Evolutionary conservation across 2,329 filamentous ascomycete species (phyloP), one percentile per base, ranked within the genome.

Genomic region (Ceratocystis lukuohia): DNA sequence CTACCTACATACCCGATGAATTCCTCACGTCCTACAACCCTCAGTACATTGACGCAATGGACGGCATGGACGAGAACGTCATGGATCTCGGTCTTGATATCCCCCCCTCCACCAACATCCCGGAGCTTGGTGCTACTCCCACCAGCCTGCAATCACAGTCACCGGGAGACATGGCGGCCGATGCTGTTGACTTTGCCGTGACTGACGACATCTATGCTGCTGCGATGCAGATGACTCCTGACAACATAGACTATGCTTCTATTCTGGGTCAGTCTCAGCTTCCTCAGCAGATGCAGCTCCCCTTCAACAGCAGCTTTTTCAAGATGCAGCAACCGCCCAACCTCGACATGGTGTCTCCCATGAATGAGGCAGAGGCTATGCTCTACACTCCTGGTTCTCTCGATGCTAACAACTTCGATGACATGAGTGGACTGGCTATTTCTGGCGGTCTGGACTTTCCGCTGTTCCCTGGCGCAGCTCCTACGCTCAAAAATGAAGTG

Each of bases 341-440:
- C 22, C 63, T 69, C 22, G 61, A 57, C 70, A 69, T 76, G 41
- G 76, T 90, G 69, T 91, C 88, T 2, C 87, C 87, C 7, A 79
- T 82, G 45, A 85, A 87, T 68, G 30, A 30, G 44, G 63, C 41
- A 3, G 63, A 68, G 48, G 77, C 84, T 1, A 88, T 89, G 77
- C 80, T 90, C 41, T 88, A 81, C 75, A 88, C 87, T 8, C 85
- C 88, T 61, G 86, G 85, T 0, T 74, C 84, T 68, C 77, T 78
- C 20, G 81, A 84, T 28, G 79, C 84, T 30, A 87, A 91, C 68
- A 82, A 80, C 48, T 88, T 85, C 70, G 82, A 83, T 50, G 85
- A 86, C 37, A 56, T 63, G 17, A 59, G 56, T 20, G 56, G 56
- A 6, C 56, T 76, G 2, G 75, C 76, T 41, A 76, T 75, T 61